Evolutionary conservation across 2,329 filamentous ascomycete genomes (phyloP).

Genomic region (Bisporella sp.): DNA sequence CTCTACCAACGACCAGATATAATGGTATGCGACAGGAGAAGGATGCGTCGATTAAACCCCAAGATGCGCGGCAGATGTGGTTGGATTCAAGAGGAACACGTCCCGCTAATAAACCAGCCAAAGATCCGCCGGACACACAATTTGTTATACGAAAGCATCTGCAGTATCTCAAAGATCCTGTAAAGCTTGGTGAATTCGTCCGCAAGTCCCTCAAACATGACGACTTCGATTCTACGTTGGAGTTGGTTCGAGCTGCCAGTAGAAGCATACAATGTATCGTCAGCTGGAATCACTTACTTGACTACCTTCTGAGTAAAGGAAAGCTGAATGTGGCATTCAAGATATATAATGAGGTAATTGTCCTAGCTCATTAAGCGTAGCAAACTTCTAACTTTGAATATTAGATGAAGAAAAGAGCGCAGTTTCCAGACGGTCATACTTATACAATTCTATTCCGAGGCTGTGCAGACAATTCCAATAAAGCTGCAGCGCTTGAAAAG

Average conservation of each 20-base stretch:
- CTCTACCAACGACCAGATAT: too few relatives aligned
- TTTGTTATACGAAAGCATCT: constrained; percentile 16
- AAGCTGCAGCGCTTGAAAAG: constrained; percentile 54
- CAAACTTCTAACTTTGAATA: background rate
- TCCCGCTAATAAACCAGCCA: constrained; percentile 4
- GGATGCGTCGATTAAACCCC: too few relatives aligned
- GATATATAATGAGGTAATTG: constrained; percentile 76
- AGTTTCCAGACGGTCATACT: constrained; percentile 73
- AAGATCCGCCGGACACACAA: background rate
- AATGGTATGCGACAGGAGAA: too few relatives aligned
- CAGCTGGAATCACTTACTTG: constrained; percentile 83
- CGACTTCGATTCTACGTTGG: constrained; percentile 58
- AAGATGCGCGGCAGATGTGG: constrained; percentile 12
- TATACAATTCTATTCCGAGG: constrained; percentile 80
- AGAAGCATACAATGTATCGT: constrained; percentile 58
- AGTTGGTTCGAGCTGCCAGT: constrained; percentile 64
- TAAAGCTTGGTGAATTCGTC: constrained; percentile 65
- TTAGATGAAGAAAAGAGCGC: constrained; percentile 90
- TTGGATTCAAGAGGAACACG: constrained; percentile 17
- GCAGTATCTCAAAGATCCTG: constrained; percentile 48
- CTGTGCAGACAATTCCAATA: constrained; percentile 53
- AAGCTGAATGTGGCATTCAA: constrained; percentile 62
- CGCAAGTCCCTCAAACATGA: constrained; percentile 49
- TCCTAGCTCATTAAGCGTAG: background rate
- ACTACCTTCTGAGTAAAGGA: constrained; percentile 57